These are phyloP conservation scores for Friedmanniomyces simplex DNA, from an alignment of 495 filamentous ascomycete genomes.

Conservation along the genomic window DNA sequence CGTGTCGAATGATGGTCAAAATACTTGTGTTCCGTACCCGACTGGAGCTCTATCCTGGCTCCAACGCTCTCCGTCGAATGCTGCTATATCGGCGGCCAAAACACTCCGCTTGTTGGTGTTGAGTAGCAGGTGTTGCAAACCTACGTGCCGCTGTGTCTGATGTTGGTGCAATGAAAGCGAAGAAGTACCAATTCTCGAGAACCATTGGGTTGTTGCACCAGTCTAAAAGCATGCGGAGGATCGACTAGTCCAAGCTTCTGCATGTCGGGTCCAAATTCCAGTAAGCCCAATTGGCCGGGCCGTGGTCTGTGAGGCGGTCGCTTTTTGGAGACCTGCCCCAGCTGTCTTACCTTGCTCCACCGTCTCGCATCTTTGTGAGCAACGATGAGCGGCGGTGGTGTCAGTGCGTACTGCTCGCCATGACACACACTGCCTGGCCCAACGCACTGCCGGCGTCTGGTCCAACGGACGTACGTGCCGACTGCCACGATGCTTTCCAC, in stretches of 20 bases:
- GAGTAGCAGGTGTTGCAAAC: not conserved
- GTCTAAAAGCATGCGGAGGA: not conserved
- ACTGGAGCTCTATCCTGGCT: not conserved
- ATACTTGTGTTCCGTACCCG: not conserved
- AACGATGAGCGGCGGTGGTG: not conserved
- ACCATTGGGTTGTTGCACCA: not conserved
- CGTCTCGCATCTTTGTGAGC: not conserved
- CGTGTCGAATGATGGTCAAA: not conserved
- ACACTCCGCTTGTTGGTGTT: not conserved
- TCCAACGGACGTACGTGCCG: not conserved
- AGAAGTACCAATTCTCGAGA: not conserved
- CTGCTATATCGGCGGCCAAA: not conserved
- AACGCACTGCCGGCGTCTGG: not conserved
- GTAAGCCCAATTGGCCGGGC: not conserved
- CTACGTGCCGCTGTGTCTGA: not conserved
- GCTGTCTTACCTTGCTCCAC: not conserved
- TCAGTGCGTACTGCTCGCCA: not conserved
- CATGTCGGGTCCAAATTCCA: not conserved
- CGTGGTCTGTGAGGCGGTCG: not conserved
- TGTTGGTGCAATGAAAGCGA: not conserved
- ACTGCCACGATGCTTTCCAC: not conserved
- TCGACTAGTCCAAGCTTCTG: not conserved
- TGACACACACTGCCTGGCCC: not conserved
- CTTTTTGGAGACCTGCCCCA: not conserved
- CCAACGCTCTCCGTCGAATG: not conserved